Conservation (phyloP, 306 rosid species). For the Astragalus membranaceus region DNA sequence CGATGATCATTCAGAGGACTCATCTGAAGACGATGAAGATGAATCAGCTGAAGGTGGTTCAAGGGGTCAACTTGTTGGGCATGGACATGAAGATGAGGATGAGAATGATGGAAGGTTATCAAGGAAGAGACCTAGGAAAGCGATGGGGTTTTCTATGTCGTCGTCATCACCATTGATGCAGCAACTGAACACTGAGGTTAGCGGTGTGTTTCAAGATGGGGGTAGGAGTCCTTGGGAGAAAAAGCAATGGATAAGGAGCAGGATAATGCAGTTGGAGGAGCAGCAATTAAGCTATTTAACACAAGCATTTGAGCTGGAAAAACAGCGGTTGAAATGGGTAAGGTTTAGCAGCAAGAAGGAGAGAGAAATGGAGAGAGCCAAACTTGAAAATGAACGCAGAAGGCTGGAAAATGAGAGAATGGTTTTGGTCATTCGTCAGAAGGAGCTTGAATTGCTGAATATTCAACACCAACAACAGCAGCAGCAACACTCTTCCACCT, state of each 20-base stretch:
- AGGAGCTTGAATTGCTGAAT: slow-evolving; percentile 49
- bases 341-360: slow-evolving; percentile 81
- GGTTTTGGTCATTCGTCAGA: slow-evolving; percentile 53
- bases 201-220: slow-evolving; percentile 52
- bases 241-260: slow-evolving; percentile 63
- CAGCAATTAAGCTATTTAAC: slow-evolving; percentile 39
- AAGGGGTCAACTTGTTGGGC: slow-evolving; percentile 26
- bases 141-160: background rate
- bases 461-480: slow-evolving; percentile 40
- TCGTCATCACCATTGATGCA: slow-evolving; percentile 29
- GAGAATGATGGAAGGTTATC: slow-evolving; percentile 39
- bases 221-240: slow-evolving; percentile 63
- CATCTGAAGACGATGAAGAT: slow-evolving; percentile 49
- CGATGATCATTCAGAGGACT: slow-evolving; percentile 43
- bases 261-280: slow-evolving; percentile 58
- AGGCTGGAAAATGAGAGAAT: slow-evolving; percentile 69
- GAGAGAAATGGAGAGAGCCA: slow-evolving; percentile 83
- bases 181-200: slow-evolving; percentile 43
- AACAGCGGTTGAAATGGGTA: slow-evolving; percentile 74
- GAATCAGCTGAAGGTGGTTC: slow-evolving; percentile 45
- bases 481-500: slow-evolving; percentile 53
- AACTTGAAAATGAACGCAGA: slow-evolving; percentile 56
- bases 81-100: slow-evolving; percentile 51
- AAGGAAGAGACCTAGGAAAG: slow-evolving; percentile 37
- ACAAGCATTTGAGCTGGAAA: slow-evolving; percentile 66